Base-by-base conservation (phyloP, 805 yeast species). In the Ogataea pilisensis region DNA sequence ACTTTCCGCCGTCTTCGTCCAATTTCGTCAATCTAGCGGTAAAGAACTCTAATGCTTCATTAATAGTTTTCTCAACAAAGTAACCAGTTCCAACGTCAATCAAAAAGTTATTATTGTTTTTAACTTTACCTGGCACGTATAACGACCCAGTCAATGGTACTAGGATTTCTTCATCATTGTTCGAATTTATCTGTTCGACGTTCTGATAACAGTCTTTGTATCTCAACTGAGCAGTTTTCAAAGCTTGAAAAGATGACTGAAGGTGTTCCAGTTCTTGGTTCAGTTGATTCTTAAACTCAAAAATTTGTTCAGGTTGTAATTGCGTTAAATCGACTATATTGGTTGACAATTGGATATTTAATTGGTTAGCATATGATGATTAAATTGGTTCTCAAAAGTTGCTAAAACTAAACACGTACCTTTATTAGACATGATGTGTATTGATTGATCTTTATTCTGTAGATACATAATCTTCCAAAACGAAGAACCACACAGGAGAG, bases 71-170 rank as follows among this genome's bases (percentile, higher is more conserved):
- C 58, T 88, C 96, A 14, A 89, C 90, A 58, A 76, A 93, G 60
- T 93, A 93, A 2, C 98, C 98, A 0, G 99, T 93, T 27, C 99
- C 99, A 20, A 93, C 82, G 58, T 93, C 99, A 8, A 93, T 96
- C 59, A 93, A 69, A 54, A 83, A 93, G 43, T 74, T 79, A 44
- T 81, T 74, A 38, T 73, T 73, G 43, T 83, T 78, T 33, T 72
- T 69, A 38, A 86, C 73, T 39, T 69, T 75, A 2, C 98, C 99
- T 4, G 96, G 95, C 21, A 93, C 83, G 51, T 93, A 93, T 31
- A 93, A 67, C 0, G 96, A 87, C 16, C 89, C 73, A 0, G 98
- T 87, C 45, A 95, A 71, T 5, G 99, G 99, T 1, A 93, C 87
- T 47, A 93, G 68, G 17, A 91, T 60, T 26, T 77, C 75, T 34